phyloP scores from a whole-genome alignment of 768 basidiomycete genomes.

The Tephrocybe sp. region DNA sequence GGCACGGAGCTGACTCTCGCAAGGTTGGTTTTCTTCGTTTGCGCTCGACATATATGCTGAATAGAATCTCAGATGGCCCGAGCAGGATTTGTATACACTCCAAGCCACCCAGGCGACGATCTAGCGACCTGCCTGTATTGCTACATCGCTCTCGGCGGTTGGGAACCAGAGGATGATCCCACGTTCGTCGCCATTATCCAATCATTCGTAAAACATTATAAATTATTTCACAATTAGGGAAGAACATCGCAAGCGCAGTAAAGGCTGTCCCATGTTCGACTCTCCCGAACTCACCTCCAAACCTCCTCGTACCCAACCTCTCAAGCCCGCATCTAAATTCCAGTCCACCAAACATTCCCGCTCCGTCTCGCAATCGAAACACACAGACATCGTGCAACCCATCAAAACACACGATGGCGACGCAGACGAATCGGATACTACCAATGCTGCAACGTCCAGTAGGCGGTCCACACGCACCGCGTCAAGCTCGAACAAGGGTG shows the following conservation, averaged over 20 bases:
- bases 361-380: constrained; percentile 27
- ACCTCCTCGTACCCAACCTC: constrained; percentile 24
- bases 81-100: constrained; percentile 85
- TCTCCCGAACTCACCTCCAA: constrained; percentile 19
- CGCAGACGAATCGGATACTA: constrained; percentile 18
- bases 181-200: constrained; percentile 50
- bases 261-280: constrained; percentile 42
- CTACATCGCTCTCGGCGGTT: constrained; percentile 74
- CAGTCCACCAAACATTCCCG: constrained; percentile 25
- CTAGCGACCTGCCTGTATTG: constrained; percentile 87
- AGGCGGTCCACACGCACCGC: constrained; percentile 16
- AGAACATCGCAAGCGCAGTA: constrained; percentile 71
- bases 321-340: constrained; percentile 29
- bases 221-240: constrained; percentile 41
- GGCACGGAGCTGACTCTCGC: constrained; percentile 69
- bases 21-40: constrained; percentile 44
- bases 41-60: background rate
- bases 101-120: constrained; percentile 69
- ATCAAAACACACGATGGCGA: constrained; percentile 43
- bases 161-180: constrained; percentile 88
- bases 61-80: constrained; percentile 67
- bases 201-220: background rate
- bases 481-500: constrained; percentile 6
- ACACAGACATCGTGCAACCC: constrained; percentile 35
- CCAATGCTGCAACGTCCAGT: constrained; percentile 17